A percentile compares a stretch with the other conserved stretches of the same genome.
These are phyloP conservation scores for Mollisia scopiformis DNA, from an alignment of 2,329 filamentous ascomycete species.

Conservation along the genomic window DNA sequence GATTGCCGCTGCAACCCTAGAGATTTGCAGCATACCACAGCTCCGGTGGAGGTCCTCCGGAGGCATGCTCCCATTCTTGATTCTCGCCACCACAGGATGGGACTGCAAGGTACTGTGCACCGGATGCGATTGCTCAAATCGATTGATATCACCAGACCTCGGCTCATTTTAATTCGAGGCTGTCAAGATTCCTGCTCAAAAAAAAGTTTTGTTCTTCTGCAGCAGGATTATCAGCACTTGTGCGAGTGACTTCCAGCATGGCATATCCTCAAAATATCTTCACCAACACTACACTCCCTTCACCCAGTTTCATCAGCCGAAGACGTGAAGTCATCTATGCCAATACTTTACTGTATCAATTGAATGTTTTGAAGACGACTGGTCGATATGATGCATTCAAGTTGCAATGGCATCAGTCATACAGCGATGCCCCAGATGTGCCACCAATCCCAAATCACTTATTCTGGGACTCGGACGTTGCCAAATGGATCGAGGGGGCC, in stretches of 20 bases:
- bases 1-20: too few relatives aligned
- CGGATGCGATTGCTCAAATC: background rate
- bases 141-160: background rate
- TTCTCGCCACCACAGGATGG: background rate
- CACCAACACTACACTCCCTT: slow-evolving; percentile 36
- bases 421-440: slow-evolving; percentile 51
- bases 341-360: slow-evolving; percentile 53
- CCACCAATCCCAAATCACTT: slow-evolving; percentile 36
- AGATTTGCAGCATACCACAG: background rate
- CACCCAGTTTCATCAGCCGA: slow-evolving; percentile 38
- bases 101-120: background rate
- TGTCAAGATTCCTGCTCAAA: background rate
- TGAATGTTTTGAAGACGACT: slow-evolving; percentile 54
- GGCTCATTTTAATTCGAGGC: slow-evolving; percentile 6
- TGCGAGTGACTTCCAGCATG: slow-evolving; percentile 29
- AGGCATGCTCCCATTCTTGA: background rate
- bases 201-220: background rate
- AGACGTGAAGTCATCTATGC: slow-evolving; percentile 45
- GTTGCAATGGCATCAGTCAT: slow-evolving; percentile 57
- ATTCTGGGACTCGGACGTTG: slow-evolving; percentile 62
- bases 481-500: slow-evolving; percentile 65
- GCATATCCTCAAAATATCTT: slow-evolving; percentile 48
- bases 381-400: slow-evolving; percentile 62
- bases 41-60: background rate
- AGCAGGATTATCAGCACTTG: background rate